Base-by-base conservation (phyloP, 1,284 basidiomycete species). In the Ceratobasidium sp. region DNA sequence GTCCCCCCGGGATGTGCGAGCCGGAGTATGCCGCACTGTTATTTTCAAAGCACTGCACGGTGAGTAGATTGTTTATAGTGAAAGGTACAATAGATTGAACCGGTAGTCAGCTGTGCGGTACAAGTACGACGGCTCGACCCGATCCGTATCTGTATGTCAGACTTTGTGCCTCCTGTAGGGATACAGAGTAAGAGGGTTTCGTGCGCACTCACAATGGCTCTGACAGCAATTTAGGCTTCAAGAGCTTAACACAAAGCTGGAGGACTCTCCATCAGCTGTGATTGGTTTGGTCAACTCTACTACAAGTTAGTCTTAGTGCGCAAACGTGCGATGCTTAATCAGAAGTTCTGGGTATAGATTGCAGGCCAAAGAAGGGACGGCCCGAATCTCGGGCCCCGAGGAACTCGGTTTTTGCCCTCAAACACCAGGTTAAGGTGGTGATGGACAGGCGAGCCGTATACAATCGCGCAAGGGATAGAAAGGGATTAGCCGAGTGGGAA, bases 11-110 rank as follows among this genome's bases (percentile, higher is more conserved):
- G 9, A 44, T 72, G 55, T 42, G 40, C 28, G 69, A 72, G 26
- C 69, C 69, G 26, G 33, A 72, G 42, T 72, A 72, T n/a, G 69
- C 69, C 1, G 69, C 69, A 7, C 55, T 72, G 3, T 33, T 72
- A 23, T 72, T 72, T 26, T 55, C 69, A 4, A 60, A 72, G n/a
- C 26, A 39, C 33, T 60, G 69, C 23, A 72, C 55, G 2, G 69
- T 46, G 26, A 44, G 69, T 64, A 9, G 18, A 9, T 7, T 4
- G 9, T 12, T 13, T n/a, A 6, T 5, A 33, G 33, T 20, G 20
- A 23, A 26, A 10, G 6, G 9, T 44, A 18, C 18, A 13, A 2
- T 71, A 13, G 20, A 10, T 18, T 18, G 58, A 20, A 26, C 28
- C n/a, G 9, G 3, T 20, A 6, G 56, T 33, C 60, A 71, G 69